Percentiles rank a stretch among this genome's conserved stretches.
Conservation (phyloP, 805 yeast genomes). For the Nakazawaea ambrosiae region DNA sequence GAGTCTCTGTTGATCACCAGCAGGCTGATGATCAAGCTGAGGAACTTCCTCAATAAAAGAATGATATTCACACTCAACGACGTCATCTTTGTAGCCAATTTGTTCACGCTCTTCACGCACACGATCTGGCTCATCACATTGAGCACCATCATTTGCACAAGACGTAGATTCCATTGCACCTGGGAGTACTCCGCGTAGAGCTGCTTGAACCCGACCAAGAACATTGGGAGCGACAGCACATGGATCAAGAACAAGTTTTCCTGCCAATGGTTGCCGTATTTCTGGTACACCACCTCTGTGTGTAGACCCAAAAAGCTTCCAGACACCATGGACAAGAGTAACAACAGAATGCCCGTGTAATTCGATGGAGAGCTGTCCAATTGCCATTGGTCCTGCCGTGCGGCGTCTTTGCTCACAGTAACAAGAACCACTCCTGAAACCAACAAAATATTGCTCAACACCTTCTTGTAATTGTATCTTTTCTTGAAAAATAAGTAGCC, state of each 20-base stretch:
- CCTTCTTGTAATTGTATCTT: conserved; percentile 37
- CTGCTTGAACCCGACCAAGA: conserved; percentile 22
- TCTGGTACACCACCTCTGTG: conserved; percentile 41
- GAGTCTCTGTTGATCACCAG: conserved; percentile 36
- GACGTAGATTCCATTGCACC: neutral
- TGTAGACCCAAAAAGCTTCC: conserved; percentile 53
- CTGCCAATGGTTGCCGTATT: conserved; percentile 56
- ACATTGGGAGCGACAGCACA: conserved; percentile 46
- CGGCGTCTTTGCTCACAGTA: conserved; percentile 17
- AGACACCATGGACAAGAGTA: conserved; percentile 41
- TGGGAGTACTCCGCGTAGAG: neutral
- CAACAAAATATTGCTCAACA: conserved; percentile 42
- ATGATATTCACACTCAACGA: conserved; percentile 61
- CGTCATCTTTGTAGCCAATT: conserved; percentile 47
- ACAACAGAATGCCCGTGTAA: conserved; percentile 28
- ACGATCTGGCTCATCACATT: conserved; percentile 50
- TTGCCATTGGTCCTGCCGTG: neutral
- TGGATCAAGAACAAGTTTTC: conserved; percentile 61
- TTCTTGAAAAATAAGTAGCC: conserved; percentile 43
- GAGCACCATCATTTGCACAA: conserved; percentile 18
- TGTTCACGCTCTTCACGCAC: conserved; percentile 65
- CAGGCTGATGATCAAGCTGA: conserved; percentile 52
- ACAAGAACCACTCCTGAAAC: conserved; percentile 48
- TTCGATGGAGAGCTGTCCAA: neutral
- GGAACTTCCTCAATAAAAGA: conserved; percentile 53